Conservation (phyloP, 495 filamentous ascomycete species). For the Tuber microsphaerosporum region DNA sequence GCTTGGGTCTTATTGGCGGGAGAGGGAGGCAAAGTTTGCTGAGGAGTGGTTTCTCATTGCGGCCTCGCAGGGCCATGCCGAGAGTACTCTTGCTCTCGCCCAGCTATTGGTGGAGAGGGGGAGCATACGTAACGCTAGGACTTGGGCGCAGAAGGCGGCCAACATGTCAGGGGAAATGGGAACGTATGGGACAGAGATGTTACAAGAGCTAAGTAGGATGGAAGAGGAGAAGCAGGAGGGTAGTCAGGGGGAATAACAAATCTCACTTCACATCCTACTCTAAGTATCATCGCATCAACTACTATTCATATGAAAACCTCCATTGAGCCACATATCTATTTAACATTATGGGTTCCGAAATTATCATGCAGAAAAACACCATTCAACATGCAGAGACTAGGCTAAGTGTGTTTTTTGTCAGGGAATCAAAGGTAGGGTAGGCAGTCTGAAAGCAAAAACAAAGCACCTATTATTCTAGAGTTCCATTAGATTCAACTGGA, state of each 20-base stretch:
- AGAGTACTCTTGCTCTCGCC: conserved; percentile 21
- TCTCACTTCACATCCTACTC: neutral
- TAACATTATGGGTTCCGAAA: neutral
- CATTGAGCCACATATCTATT: neutral
- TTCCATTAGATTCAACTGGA: conserved; percentile 12
- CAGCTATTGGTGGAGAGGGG: conserved; percentile 13
- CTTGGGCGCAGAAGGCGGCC: conserved; percentile 22
- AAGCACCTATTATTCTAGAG: conserved; percentile 11
- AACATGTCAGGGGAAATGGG: conserved; percentile 15
- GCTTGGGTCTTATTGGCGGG: conserved; percentile 17
- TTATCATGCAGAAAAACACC: conserved; percentile 20
- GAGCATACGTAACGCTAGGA: conserved; percentile 9
- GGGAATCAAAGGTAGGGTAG: conserved; percentile 8
- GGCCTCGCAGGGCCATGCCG: conserved; percentile 23
- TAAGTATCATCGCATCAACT: conserved; percentile 1
- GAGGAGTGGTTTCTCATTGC: conserved; percentile 34
- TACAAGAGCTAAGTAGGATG: conserved; percentile 16
- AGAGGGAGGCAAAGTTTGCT: conserved; percentile 11
- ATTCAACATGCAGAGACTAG: conserved; percentile 4
- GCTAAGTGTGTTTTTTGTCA: conserved; percentile 6
- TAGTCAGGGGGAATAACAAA: conserved; percentile 10
- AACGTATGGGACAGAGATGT: conserved; percentile 12
- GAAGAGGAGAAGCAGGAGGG: neutral
- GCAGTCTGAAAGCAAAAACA: conserved; percentile 5
- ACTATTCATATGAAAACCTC: neutral